Base-by-base conservation (phyloP, 192 early-diverging fungal species). In the Gonapodya sp. region DNA sequence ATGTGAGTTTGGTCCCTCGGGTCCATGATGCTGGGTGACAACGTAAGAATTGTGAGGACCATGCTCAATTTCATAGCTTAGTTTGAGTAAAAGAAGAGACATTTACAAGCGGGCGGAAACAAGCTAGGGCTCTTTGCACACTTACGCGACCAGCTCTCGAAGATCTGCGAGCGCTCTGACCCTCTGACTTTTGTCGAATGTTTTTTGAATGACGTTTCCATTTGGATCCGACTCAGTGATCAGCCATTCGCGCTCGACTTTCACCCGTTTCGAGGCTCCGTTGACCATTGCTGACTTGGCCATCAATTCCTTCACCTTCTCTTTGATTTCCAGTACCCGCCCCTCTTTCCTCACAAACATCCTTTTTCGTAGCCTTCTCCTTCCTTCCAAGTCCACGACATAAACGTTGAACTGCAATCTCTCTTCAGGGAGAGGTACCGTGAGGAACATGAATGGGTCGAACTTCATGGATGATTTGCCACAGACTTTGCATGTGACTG, bases 391-490 rank as follows among this genome's bases (percentile, higher is more conserved):
- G 46, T 64, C 46, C 46, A 64, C 46, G 8, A 64, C 24, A 64
- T 64, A 64, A 64, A 64, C 24, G 75, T 34, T 18, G 30, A 77
- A 18, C 31, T 31, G 2, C 30, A 77, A 32, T 14, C 92, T 82
- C 73, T 90, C 85, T 35, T 93, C 91, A 0, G 94, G 95, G 35
- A 96, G 84, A 1, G 94, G 93, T 30, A 96, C 85, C 2, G 91
- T 90, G 73, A 94, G 84, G 79, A 89, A 92, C 92, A 92, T 93
- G 86, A 91, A 94, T 2, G 94, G 94, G 79, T 96, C 94, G 83
- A 95, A 96, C 24, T 90, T 94, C 36, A 94, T 91, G 37, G 92
- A 92, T 24, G 87, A 82, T 82, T 88, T 80, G n/a, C 78, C 73
- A 82, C 84, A 80, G 73, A 31, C 34, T 33, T 77, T 77, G 75